phyloP scores from a whole-genome alignment of 352 stramenopile species.

The Pythium dissimile region DNA sequence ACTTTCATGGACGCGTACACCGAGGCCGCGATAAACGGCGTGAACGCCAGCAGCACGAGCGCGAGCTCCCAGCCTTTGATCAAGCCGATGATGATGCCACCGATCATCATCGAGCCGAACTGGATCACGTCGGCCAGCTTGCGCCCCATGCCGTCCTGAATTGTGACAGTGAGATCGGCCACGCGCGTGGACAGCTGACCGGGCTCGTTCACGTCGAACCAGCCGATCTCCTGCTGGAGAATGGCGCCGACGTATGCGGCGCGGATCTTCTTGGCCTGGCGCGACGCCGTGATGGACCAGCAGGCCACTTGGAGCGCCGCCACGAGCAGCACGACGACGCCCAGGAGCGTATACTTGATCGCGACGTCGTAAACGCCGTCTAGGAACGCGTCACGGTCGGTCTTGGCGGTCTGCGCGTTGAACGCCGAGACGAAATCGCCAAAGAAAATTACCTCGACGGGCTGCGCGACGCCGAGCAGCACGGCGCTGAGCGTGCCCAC shows the following conservation, averaged over 20 bases:
- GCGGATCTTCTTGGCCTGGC: constrained; percentile 1
- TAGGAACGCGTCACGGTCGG: constrained; percentile 25
- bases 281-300: constrained; percentile 1
- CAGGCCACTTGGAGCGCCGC: background rate
- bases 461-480: constrained; percentile 42
- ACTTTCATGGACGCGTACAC: constrained; percentile 12
- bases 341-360: background rate
- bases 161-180: constrained; percentile 32
- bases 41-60: constrained; percentile 37
- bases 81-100: constrained; percentile 37
- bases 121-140: constrained; percentile 30
- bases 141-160: constrained; percentile 19
- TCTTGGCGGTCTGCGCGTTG: constrained; percentile 32
- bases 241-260: background rate
- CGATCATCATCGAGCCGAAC: constrained; percentile 29
- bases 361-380: constrained; percentile 4
- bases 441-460: constrained; percentile 70
- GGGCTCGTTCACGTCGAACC: constrained; percentile 1
- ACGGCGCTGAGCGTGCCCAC: constrained; percentile 42
- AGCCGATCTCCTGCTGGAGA: background rate
- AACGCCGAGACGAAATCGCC: constrained; percentile 70
- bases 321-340: background rate
- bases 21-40: constrained; percentile 25
- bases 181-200: constrained; percentile 40
- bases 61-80: constrained; percentile 38